Evolutionary conservation across 2,329 filamentous ascomycete species (phyloP).

Genomic region (Ilyonectria destructans): DNA sequence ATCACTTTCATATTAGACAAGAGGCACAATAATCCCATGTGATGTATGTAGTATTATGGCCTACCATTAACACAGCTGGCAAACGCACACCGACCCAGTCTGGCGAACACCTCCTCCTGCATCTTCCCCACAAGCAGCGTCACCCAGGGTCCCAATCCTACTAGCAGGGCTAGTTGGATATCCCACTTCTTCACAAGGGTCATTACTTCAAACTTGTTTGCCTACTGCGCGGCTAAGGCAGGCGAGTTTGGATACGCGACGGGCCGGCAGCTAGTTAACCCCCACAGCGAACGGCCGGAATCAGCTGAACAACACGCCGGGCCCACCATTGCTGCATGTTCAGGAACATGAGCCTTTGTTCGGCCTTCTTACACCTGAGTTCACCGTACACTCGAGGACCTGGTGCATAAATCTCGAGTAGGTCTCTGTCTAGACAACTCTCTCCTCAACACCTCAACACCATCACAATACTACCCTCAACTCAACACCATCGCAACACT

Average conservation of each 20-base stretch:
- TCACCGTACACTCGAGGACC: not conserved
- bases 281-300: not conserved
- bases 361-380: not conserved
- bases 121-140: not conserved
- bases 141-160: not conserved
- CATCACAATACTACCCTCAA: too few species aligned
- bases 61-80: not conserved
- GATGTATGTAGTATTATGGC: not conserved
- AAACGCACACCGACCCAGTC: not conserved
- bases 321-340: too few species aligned
- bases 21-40: not conserved
- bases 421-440: too few species aligned
- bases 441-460: not conserved
- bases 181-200: not conserved
- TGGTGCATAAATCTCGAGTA: not conserved
- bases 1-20: not conserved
- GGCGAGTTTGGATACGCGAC: constrained; percentile 11
- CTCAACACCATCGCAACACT: too few species aligned
- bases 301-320: not conserved
- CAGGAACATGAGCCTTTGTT: not conserved
- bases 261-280: constrained; percentile 3
- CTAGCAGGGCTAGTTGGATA: not conserved
- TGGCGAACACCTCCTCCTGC: not conserved
- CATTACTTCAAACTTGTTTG: constrained; percentile 3
- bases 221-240: constrained; percentile 8